phyloP scores from a whole-genome alignment of 345 rosid genomes.

The Syzygium jambos region DNA sequence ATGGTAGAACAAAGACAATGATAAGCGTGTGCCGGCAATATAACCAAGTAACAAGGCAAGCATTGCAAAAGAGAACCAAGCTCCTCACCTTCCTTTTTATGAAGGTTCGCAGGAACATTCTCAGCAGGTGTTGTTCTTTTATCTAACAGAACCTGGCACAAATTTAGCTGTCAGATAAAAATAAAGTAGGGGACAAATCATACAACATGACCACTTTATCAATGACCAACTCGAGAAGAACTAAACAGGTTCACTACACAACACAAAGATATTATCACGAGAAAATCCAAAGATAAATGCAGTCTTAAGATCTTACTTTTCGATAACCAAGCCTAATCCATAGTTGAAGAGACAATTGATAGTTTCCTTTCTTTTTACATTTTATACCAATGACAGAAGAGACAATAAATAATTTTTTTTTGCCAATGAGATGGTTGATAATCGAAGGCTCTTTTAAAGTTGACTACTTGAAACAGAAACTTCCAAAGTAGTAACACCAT shows the following conservation, averaged over 20 bases:
- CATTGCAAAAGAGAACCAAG: background rate
- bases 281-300: background rate
- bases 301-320: background rate
- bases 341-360: background rate
- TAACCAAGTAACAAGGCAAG: background rate
- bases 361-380: background rate
- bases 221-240: background rate
- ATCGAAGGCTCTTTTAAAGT: background rate
- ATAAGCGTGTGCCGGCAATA: background rate
- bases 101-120: constrained; percentile 25
- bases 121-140: constrained; percentile 19
- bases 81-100: constrained; percentile 33
- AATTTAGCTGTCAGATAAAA: background rate
- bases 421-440: background rate
- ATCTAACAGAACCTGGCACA: constrained; percentile 24
- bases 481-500: background rate
- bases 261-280: background rate
- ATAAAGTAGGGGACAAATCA: background rate
- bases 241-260: background rate
- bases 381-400: background rate
- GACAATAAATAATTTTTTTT: background rate
- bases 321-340: background rate
- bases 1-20: background rate
- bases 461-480: background rate
- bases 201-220: background rate